phyloP scores from a whole-genome alignment of 345 rosid genomes.

The Salix viminalis region DNA sequence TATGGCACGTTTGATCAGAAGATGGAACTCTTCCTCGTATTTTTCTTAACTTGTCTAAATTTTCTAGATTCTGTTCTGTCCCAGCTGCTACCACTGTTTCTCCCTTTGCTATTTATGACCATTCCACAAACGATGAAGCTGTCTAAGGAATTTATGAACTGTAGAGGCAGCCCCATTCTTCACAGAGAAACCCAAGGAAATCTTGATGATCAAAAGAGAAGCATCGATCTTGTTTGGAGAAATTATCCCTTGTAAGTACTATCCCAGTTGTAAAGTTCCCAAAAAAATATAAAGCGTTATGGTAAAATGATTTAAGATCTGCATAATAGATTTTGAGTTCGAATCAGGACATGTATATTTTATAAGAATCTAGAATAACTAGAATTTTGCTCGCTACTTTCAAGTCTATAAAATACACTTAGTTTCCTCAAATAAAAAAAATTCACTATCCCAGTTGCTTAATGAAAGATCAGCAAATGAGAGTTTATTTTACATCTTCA shows the following conservation, averaged over 20 bases:
- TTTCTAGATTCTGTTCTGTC: background rate
- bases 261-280: background rate
- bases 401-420: too few species aligned
- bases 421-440: too few species aligned
- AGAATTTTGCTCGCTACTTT: fast-evolving
- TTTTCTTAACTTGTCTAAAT: too few species aligned
- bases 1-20: conserved; percentile 7
- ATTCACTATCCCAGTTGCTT: background rate
- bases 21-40: background rate
- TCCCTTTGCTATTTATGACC: conserved; percentile 25
- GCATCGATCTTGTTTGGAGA: conserved; percentile 10
- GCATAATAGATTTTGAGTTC: too few species aligned
- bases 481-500: conserved; percentile 31
- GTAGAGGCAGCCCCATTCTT: conserved; percentile 19
- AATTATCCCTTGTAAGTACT: conserved; percentile 5
- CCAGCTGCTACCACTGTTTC: background rate
- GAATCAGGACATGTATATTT: too few species aligned
- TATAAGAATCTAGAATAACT: fast-evolving
- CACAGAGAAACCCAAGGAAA: conserved; percentile 40
- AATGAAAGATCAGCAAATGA: conserved; percentile 46
- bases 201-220: conserved; percentile 23
- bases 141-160: background rate
- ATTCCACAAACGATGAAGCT: conserved; percentile 51
- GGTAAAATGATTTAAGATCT: too few species aligned
- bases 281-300: too few species aligned